phyloP scores from a whole-genome alignment of 116 monocot genomes.

The Zostera marina region DNA sequence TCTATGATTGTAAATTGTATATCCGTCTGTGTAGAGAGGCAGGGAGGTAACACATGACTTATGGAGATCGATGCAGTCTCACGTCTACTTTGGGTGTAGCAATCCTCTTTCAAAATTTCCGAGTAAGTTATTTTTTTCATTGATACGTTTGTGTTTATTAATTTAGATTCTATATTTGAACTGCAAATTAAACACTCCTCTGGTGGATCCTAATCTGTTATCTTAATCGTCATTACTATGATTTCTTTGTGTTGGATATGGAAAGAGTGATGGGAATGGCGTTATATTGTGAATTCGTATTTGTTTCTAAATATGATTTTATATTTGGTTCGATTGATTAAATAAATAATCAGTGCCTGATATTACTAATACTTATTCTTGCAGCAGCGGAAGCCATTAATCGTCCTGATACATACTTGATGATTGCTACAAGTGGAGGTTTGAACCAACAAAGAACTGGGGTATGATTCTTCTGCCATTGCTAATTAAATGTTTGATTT shows the following conservation, averaged over 20 bases:
- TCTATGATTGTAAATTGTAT: neutral
- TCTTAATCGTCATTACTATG: too few relatives aligned
- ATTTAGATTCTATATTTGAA: neutral
- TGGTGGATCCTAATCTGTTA: too few relatives aligned
- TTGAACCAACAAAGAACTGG: conserved; percentile 62
- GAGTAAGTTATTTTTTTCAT: conserved; percentile 5
- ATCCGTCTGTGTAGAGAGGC: conserved; percentile 38
- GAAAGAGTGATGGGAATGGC: too few relatives aligned
- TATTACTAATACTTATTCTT: too few relatives aligned
- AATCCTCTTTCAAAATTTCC: conserved; percentile 25
- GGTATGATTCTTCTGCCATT: conserved; percentile 12
- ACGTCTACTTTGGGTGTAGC: conserved; percentile 59
- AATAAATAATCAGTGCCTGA: too few relatives aligned
- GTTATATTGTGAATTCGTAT: neutral
- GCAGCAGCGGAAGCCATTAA: conserved; percentile 18
- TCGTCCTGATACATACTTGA: conserved; percentile 27
- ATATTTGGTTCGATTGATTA: neutral
- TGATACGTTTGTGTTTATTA: neutral
- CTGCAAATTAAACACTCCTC: neutral
- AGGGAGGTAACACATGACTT: conserved; percentile 14
- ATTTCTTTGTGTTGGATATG: too few relatives aligned
- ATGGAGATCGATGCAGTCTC: conserved; percentile 42
- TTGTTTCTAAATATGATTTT: neutral
- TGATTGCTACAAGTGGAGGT: conserved; percentile 56
- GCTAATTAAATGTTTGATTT: neutral